Conservation (phyloP, 768 basidiomycete species). For the Pleurotus tuber-regium region DNA sequence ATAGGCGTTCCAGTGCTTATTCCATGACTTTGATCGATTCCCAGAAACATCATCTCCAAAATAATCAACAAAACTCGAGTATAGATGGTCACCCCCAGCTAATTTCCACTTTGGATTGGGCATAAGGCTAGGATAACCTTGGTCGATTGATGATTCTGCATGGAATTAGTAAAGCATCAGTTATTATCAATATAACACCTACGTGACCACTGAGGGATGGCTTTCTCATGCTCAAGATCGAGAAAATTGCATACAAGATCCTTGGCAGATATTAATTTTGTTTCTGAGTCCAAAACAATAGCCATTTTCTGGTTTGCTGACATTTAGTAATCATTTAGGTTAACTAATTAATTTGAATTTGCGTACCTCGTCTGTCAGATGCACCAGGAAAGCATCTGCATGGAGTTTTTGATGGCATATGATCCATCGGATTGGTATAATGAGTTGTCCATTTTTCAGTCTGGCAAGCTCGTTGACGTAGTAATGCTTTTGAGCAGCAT, state of each 20-base stretch:
- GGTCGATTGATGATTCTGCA: background rate
- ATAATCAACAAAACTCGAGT: constrained; percentile 6
- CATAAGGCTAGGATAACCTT: constrained; percentile 1
- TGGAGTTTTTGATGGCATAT: background rate
- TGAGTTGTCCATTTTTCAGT: background rate
- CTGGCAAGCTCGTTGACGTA: constrained; percentile 28
- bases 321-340: background rate
- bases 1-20: constrained; percentile 32
- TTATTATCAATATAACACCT: background rate
- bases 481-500: constrained; percentile 23
- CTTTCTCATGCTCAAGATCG: background rate
- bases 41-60: constrained; percentile 31
- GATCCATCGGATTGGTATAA: background rate
- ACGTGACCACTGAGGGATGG: constrained; percentile 16
- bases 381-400: background rate
- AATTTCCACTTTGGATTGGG: constrained; percentile 11
- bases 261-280: background rate
- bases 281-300: background rate
- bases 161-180: too few species aligned
- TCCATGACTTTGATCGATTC: constrained; percentile 35
- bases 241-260: background rate
- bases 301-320: background rate
- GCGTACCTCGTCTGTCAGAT: background rate
- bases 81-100: constrained; percentile 7
- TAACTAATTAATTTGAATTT: background rate